Base-by-base conservation (phyloP, 1,284 basidiomycete genomes). In the Kwoniella shivajii region DNA sequence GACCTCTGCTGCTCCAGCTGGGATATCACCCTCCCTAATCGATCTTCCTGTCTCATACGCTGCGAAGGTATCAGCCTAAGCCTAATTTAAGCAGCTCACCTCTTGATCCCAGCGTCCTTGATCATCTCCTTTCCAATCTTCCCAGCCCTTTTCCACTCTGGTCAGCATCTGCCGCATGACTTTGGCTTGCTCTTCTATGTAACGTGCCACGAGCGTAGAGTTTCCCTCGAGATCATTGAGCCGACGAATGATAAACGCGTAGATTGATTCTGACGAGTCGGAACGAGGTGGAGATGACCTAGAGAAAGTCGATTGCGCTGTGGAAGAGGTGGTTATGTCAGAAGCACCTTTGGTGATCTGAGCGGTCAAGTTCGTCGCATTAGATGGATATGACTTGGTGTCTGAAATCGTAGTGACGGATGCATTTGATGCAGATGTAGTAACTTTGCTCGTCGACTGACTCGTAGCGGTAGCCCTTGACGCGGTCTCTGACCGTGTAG, bases 221-320 rank as follows among this genome's bases (percentile, higher is more conserved):
- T 96, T 96, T 6, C 84, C 83, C 73, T 99, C 95, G 4, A 99
- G 83, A 6, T 86, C 85, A 6, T 84, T 85, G 13, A 99, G 83
- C 2, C 93, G 87, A 63, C 97, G 95, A 85, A 93, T 93, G 67
- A 99, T 99, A 10, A 89, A 91, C 10, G 92, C 88, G 71, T 96
- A 99, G 68, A 99, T 95, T 0, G 92, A 95, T 76, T 99, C 93
- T n/a, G 90, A 90, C 3, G 85, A 84, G 27, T 83, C 79, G 3
- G 75, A 61, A 7, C 67, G 69, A 1, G 68, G 55, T 20, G 64
- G 54, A n/a, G 63, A 36, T 2, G 49, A 36, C 24, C 61, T 50
- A n/a, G 51, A 38, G 45, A 58, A 59, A 11, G 63, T 46, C 2
- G 60, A 46, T 30, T 64, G 38, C 6, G 63, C 47, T 0, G 60